phyloP scores from a whole-genome alignment of 1,139 yeast species.

The Taphrina deformans region DNA sequence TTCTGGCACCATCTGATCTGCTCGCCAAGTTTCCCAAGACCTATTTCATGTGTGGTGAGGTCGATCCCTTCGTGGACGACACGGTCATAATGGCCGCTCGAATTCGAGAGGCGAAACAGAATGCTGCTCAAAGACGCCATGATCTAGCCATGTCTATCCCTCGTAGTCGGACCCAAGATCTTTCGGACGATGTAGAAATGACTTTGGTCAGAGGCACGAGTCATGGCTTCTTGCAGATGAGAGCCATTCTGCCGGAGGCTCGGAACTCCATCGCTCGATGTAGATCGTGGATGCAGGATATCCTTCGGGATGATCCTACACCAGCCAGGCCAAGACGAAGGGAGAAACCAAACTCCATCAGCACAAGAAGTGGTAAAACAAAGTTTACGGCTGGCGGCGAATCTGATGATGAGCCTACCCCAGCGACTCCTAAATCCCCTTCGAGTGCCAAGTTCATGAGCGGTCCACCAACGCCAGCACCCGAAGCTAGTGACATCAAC shows the following conservation, averaged over 20 bases:
- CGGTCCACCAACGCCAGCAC: neutral
- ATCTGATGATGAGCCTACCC: slow-evolving; percentile 12
- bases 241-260: slow-evolving; percentile 49
- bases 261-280: slow-evolving; percentile 41
- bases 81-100: slow-evolving; percentile 45
- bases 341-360: neutral
- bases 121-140: slow-evolving; percentile 36
- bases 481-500: neutral
- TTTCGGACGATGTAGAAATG: slow-evolving; percentile 42
- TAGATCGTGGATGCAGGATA: slow-evolving; percentile 41
- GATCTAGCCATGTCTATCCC: slow-evolving; percentile 36
- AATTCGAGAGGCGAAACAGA: slow-evolving; percentile 47
- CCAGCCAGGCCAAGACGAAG: neutral
- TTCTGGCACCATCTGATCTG: slow-evolving; percentile 40
- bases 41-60: slow-evolving; percentile 42
- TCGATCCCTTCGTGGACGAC: slow-evolving; percentile 41
- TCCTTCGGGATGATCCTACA: slow-evolving; percentile 29
- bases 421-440: slow-evolving; percentile 2
- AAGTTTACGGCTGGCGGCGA: slow-evolving; percentile 18
- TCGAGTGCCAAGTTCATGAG: neutral
- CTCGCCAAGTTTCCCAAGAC: slow-evolving; percentile 41
- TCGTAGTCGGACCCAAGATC: slow-evolving; percentile 28
- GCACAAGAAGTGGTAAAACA: neutral
- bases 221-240: slow-evolving; percentile 53
- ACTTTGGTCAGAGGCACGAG: slow-evolving; percentile 49